A percentile compares a stretch with the other conserved stretches of the same genome.
phyloP scores from a whole-genome alignment of 306 rosid genomes.

The Lathyrus oleraceus region DNA sequence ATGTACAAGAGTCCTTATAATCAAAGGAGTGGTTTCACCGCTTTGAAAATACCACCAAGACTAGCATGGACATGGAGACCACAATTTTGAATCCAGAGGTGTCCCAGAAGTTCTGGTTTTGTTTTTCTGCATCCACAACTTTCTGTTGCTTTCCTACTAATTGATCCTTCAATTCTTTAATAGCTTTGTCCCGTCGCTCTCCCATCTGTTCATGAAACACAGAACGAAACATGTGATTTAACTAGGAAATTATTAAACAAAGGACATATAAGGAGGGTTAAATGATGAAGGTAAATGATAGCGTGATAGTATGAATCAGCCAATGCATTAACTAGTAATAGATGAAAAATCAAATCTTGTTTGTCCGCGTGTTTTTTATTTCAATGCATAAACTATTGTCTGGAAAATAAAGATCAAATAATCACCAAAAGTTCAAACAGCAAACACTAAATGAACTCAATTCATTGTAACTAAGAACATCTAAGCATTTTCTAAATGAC shows the following conservation, averaged over 20 bases:
- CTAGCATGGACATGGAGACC: conserved; percentile 85
- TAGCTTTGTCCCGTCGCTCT: conserved; percentile 83
- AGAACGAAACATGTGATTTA: conserved; percentile 15
- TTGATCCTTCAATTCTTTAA: conserved; percentile 83
- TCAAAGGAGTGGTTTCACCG: conserved; percentile 50
- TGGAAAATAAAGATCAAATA: conserved; percentile 22
- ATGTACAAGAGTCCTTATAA: conserved; percentile 32
- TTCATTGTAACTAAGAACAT: not conserved
- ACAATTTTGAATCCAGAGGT: conserved; percentile 75
- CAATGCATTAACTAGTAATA: not conserved
- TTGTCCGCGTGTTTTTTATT: not conserved
- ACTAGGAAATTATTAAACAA: not conserved
- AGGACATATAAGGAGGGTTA: not conserved
- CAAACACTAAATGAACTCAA: not conserved
- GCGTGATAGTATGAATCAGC: not conserved
- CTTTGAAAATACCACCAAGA: conserved; percentile 81
- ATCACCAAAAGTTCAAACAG: not conserved
- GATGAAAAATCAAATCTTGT: conserved; percentile 13
- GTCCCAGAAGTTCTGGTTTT: conserved; percentile 78
- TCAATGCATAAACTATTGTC: conserved; percentile 12
- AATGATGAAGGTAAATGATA: not conserved
- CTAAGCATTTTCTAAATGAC: not conserved
- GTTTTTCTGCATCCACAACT: conserved; percentile 48
- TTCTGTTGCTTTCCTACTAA: conserved; percentile 64
- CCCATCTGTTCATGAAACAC: conserved; percentile 68